Conservation (phyloP, 257 asterid species). For the Petunia secreta region DNA sequence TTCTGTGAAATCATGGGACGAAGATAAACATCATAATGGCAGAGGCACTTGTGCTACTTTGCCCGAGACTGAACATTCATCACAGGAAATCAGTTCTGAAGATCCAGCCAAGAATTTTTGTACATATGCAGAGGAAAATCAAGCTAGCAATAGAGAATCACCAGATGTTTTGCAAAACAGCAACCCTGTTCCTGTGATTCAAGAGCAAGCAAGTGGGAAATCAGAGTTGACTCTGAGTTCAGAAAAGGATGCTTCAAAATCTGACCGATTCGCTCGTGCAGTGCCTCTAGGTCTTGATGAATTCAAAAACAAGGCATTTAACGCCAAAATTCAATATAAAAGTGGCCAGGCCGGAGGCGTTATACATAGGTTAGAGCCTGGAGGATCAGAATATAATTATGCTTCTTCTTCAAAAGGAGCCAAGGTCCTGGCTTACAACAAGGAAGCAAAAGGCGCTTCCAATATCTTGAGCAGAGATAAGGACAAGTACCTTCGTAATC, state of each 20-base stretch:
- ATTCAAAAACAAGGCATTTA: constrained; percentile 74
- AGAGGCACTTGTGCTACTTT: constrained; percentile 35
- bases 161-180: constrained; percentile 28
- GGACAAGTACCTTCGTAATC: constrained; percentile 95
- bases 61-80: constrained; percentile 37
- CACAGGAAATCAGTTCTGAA: constrained; percentile 34
- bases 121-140: constrained; percentile 35
- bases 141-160: constrained; percentile 34
- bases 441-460: constrained; percentile 96
- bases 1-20: constrained; percentile 50
- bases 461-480: constrained; percentile 81
- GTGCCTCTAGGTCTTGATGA: constrained; percentile 80
- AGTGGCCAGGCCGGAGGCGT: constrained; percentile 65
- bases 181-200: constrained; percentile 31
- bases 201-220: constrained; percentile 45
- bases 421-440: constrained; percentile 79
- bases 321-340: constrained; percentile 44
- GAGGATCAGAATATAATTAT: constrained; percentile 87
- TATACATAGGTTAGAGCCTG: constrained; percentile 83
- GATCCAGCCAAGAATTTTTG: constrained; percentile 31
- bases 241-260: constrained; percentile 47
- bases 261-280: constrained; percentile 46
- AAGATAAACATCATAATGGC: constrained; percentile 38
- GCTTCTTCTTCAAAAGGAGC: constrained; percentile 97
- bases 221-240: constrained; percentile 34